Evolutionary conservation across 768 basidiomycete genomes (phyloP), one percentile per base, ranked within the genome.

Genomic region (Hypsizygus marmoreus): DNA sequence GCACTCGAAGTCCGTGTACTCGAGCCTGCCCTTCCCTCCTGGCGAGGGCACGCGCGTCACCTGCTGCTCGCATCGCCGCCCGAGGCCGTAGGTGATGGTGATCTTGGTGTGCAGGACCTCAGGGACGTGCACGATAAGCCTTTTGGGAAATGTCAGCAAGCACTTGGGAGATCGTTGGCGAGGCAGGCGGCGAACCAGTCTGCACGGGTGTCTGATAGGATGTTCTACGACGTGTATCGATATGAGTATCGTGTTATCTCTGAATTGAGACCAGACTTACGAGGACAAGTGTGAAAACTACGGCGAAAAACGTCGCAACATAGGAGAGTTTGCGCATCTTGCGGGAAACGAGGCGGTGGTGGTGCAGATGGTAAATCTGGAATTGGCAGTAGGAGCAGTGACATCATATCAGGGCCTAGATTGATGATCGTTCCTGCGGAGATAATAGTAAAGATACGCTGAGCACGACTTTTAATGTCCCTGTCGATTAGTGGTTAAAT

Each of bases 301-400:
- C 78, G 22, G 79, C 77, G 47, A 80, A 52, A 53, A 87, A 84
- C 0, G 86, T 78, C 40, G 86, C 51, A 20, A 76, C 77, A 51
- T 89, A 89, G 1, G 84, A 88, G 0, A 74, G 79, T 57, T 85
- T 87, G 51, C 86, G 73, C 86, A 88, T 86, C 22, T 42, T 58
- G 39, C 37, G 14, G 31, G 17, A 16, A 11, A 11, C 19, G 40
- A 36, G 19, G 51, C 50, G 33, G 25, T 25, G 34, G 31, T 16
- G 30, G n/a, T 19, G 19, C 32, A 43, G 30, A 20, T 22, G 22
- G 34, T 24, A n/a, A 40, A 22, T 22, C 17, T 23, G 37, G 16
- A 10, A 22, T 4, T 36, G 34, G 26, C 16, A 9, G 19, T 42
- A 31, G 33, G 29, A 32, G 30, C 40, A 37, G 38, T 38, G 40